Evolutionary conservation across 768 basidiomycete species (phyloP).

Genomic region (Antrodiella citrinella): DNA sequence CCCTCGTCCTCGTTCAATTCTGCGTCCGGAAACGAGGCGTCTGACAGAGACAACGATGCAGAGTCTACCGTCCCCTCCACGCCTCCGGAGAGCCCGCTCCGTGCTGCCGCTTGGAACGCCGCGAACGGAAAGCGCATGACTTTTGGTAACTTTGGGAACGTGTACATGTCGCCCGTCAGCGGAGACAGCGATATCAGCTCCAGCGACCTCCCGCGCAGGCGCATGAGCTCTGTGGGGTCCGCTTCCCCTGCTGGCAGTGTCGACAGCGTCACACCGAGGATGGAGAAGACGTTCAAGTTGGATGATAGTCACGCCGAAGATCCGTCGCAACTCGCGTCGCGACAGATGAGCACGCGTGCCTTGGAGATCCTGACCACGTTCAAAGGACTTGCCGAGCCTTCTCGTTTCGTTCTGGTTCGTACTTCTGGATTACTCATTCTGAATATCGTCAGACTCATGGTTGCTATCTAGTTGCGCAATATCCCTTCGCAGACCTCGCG

Average conservation of each 20-base stretch:
- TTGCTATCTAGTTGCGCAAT: constrained; percentile 28
- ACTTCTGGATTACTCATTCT: neutral
- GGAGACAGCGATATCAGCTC: too few species aligned
- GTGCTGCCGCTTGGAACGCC: neutral
- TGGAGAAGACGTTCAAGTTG: too few species aligned
- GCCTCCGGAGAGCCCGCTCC: constrained; percentile 6
- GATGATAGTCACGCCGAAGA: too few species aligned
- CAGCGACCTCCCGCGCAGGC: neutral
- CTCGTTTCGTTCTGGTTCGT: too few species aligned
- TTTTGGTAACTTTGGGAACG: neutral
- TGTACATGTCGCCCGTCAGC: too few species aligned
- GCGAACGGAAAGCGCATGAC: neutral
- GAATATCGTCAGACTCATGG: neutral
- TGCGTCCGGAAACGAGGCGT: constrained; percentile 23
- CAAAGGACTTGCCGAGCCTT: too few species aligned
- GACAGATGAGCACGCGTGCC: too few species aligned
- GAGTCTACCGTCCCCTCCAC: constrained; percentile 11
- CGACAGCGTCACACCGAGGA: too few species aligned
- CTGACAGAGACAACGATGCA: constrained; percentile 19
- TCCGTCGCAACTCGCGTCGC: too few species aligned
- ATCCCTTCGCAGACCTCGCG: constrained; percentile 27
- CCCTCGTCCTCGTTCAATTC: constrained; percentile 51
- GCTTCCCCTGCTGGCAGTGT: too few species aligned
- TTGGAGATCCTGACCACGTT: too few species aligned
- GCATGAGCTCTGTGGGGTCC: too few species aligned